Evolutionary conservation across 345 rosid species (phyloP), one percentile per base, ranked within the genome.

Genomic region (Euphorbia lathyris): DNA sequence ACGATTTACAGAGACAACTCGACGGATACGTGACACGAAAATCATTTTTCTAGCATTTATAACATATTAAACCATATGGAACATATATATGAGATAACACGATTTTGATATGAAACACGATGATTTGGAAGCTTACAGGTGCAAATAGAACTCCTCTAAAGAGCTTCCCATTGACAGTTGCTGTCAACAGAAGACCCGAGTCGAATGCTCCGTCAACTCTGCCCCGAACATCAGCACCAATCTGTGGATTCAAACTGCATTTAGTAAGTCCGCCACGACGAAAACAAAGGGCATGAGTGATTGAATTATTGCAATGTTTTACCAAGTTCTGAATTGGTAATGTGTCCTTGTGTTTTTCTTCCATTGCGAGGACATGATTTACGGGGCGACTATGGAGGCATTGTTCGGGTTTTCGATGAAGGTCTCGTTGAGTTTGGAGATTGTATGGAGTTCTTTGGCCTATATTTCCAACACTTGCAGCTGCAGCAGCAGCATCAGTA

Each of bases 191-290:
- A 72, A 86, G 79, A 52, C 96, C 96, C 0, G 90, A 83, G 71
- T 90, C 96, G 27, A 90, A 90, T 0, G 87, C 82, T 71, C 88
- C 90, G 25, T 90, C 96, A 3, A 90, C 89, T 76, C 83, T 87
- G 43, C 96, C 96, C 0, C 70, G 73, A 10, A 90, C 86, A 30
- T 90, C 90, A 22, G 89, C 87, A 50, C 96, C 96, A 20, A 85
- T 76, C 96, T 87, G 58, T 12, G 67, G 9, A 71, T 16, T 59
- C 17, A 43, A 63, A 27, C 0, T 12, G 11, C 61, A 27, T 22
- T 20, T 10, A 0, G 19, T 25, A 42, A 29, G 22, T 5, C 51
- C 71, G n/a, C n/a, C n/a, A n/a, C 9, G 48, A 25, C 13, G 10
- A 16, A 27, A 40, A 56, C 20, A 38, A 9, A 11, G 12, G 26